Evolutionary conservation across 352 stramenopile genomes (phyloP).

Genomic region (Pythium volutum): DNA sequence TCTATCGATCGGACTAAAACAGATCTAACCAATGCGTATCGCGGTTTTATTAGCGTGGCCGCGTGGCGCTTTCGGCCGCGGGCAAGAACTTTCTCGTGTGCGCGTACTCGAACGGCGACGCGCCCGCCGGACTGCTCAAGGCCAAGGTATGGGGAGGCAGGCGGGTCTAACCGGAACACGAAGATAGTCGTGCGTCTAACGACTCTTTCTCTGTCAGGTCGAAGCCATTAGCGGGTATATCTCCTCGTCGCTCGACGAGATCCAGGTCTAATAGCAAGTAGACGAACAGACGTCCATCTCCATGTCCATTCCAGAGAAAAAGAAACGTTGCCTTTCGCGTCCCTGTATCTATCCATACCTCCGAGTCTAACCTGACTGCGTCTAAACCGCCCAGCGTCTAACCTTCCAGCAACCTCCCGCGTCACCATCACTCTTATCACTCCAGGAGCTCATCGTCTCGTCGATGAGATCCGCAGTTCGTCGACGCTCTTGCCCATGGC

Average conservation of each 20-base stretch:
- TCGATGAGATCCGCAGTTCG: constrained; percentile 43
- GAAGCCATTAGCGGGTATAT: constrained; percentile 61
- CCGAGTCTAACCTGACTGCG: background rate
- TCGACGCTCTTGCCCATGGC: constrained; percentile 52
- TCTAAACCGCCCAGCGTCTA: background rate
- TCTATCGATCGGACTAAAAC: background rate
- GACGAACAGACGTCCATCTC: background rate
- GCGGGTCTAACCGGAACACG: background rate
- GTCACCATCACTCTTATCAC: background rate
- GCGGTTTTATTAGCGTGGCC: constrained; percentile 34
- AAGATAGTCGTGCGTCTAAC: background rate
- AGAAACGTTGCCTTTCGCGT: background rate
- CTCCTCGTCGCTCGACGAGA: constrained; percentile 62
- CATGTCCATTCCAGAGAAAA: background rate
- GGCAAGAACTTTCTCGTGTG: constrained; percentile 76
- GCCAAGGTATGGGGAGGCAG: constrained; percentile 43
- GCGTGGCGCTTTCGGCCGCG: constrained; percentile 58
- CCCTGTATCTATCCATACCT: constrained; percentile 5
- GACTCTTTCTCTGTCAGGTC: constrained; percentile 37
- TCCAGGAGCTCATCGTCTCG: background rate
- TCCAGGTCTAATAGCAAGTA: constrained; percentile 45
- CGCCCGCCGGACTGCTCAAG: constrained; percentile 65
- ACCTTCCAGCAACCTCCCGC: background rate
- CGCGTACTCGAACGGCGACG: constrained; percentile 60
- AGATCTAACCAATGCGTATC: background rate